Evolutionary conservation across 306 rosid genomes (phyloP), one percentile per base, ranked within the genome.

Genomic region (Quercus engelmannii): DNA sequence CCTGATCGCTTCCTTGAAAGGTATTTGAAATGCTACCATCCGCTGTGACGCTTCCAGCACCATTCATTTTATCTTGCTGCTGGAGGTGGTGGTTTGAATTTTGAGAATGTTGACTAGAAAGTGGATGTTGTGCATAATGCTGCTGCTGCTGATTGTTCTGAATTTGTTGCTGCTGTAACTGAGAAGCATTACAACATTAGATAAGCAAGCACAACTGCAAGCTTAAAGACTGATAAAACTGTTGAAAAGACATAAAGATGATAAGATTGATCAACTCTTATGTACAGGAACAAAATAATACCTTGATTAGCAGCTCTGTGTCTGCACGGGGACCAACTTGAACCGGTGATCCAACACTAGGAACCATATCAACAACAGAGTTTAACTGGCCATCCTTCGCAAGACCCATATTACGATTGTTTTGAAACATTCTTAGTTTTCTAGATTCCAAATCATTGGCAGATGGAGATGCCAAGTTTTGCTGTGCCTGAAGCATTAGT

Each of bases 1-100:
- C 96, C 96, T 89, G 93, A 46, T 85, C 89, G 78, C 83, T 84
- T 86, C 86, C 89, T 79, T 83, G 90, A 76, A 89, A 83, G 56
- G 79, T 78, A 62, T 73, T 85, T 70, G 91, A 77, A 62, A 82
- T 76, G 80, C 75, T 72, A 65, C 88, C 86, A 75, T 86, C 88
- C 30, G 67, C 78, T 18, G 77, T 58, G 19, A 80, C 21, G 73
- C 79, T 78, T 57, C 87, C 83, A 46, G 87, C 41, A 74, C 86
- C 87, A 74, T 72, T 69, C 26, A 83, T 46, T 80, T 86, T 89
- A 69, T 76, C 93, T 79, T 80, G 87, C 81, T 68, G 89, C 87
- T 79, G 90, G 55, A 78, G 87, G 74, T 76, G 82, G 25, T 79
- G 82, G 76, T 70, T 81, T 35, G 90, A 84, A 85, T 75, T 81